Evolutionary conservation across 2,329 filamentous ascomycete species (phyloP), one percentile per base, ranked within the genome.

Genomic region (Metarhizium rileyi): DNA sequence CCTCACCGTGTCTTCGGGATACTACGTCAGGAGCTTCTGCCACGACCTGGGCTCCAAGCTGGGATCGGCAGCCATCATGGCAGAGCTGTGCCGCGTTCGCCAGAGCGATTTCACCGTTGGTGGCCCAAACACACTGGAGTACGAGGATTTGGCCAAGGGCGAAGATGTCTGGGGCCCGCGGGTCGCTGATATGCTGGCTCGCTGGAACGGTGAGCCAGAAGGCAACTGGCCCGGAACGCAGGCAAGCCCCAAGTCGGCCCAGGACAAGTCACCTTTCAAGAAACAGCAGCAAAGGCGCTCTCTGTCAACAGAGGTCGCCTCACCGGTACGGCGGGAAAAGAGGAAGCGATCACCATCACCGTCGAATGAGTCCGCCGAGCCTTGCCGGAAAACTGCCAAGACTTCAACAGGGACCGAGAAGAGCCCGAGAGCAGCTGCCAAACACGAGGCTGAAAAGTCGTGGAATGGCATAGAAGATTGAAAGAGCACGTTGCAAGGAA

Each of bases 1-100:
- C 50, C 89, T 98, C 80, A 95, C 87, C 1, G 91, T 96, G 47
- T 90, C 90, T 2, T 95, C 90, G 0, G 93, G 93, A 36, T 98
- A 96, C 74, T 98, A 98, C 66, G 90, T 98, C 14, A 86, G 93
- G 54, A 94, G 87, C 51, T 81, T 98, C 57, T 90, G 89, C 59
- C 90, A 97, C 63, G 93, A 98, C 61, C 76, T 98, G 3, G 93
- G 91, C 22, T 74, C 83, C 56, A 89, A 88, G 57, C 76, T 96
- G 14, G 82, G 80, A 47, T 95, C 89, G 12, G 82, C 87, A 23
- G 93, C 79, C 30, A 75, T 93, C 56, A 97, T 98, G 91, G 81
- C 87, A 22, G 83, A 86, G 58, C 78, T 98, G 20, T 78, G 86
- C 50, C 84, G 93, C 49, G 86, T 81, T 3, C 80, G 86, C 47